Base-by-base conservation (phyloP, 192 early-diverging fungal species). In the Backusella tarrabulga region DNA sequence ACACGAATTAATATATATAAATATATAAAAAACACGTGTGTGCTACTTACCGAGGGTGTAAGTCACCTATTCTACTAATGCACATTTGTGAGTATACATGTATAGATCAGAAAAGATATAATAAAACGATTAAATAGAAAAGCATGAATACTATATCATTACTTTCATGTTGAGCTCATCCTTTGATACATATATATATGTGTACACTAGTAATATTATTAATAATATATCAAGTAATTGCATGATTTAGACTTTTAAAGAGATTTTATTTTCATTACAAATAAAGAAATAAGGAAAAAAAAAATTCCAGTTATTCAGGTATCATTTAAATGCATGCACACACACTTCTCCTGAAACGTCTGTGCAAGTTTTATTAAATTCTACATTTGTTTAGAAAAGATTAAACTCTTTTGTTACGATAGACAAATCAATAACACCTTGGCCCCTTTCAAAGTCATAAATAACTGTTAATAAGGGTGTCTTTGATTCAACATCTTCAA, bases 391-490 rank as follows among this genome's bases (percentile, higher is more conserved):
- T 50, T 63, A 63, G n/a, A 63, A 63, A 63, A 63, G 4, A 23
- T 71, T 46, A 46, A 79, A 32, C 8, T 73, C 41, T 34, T 56
- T 71, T 42, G 32, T 67, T 14, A 88, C 75, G 41, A 83, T 78
- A 44, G 76, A 77, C 29, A 86, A 76, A 29, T 88, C 87, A 26
- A 88, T 80, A 34, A 83, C 76, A 14, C 87, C 87, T 41, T 85
- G 79, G 6, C 87, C 87, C n/a, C 85, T 77, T 46, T 88, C 87
- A 42, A 88, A 88, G 71, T 86, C 87, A 81, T 86, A 88, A 17
- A 85, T 79, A 74, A 88, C 78, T 21, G 81, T 82, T 60, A 88
- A 66, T 40, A 87, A 72, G 34, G 73, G 74, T 26, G 70, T 8
- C 60, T 67, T 76, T 34, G 60, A 32, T 56, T 82, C 76, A 21